Conservation (phyloP, 2,329 filamentous ascomycete genomes). For the Alternaria atra region DNA sequence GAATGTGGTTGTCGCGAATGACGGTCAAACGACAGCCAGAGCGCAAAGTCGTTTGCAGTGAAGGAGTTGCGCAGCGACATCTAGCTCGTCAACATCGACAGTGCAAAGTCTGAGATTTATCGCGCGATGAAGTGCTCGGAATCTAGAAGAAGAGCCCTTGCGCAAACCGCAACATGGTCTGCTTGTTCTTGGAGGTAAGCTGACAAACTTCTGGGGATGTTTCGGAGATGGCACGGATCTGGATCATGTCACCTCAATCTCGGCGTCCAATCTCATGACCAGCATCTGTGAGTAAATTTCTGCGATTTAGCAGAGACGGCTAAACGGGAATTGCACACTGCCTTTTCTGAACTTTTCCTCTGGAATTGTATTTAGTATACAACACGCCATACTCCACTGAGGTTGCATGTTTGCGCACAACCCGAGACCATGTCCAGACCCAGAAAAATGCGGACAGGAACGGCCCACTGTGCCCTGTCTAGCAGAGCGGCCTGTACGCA, state of each 20-base stretch:
- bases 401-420: too few relatives aligned
- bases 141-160: neutral
- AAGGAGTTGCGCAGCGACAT: neutral
- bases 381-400: too few relatives aligned
- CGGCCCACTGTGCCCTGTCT: too few relatives aligned
- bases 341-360: too few relatives aligned
- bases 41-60: neutral
- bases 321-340: too few relatives aligned
- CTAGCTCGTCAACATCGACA: neutral
- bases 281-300: neutral
- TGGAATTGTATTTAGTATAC: too few relatives aligned
- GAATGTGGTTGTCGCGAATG: neutral
- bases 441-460: too few relatives aligned
- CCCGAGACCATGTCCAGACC: too few relatives aligned
- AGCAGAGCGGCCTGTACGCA: too few relatives aligned
- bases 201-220: neutral
- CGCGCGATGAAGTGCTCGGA: neutral
- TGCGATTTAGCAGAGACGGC: too few relatives aligned
- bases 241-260: neutral
- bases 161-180: neutral
- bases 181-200: neutral
- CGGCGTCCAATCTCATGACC: neutral
- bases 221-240: neutral
- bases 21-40: neutral
- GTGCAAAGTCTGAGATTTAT: neutral